Evolutionary conservation across 345 rosid species (phyloP).

Genomic region (Dipteronia dyeriana): DNA sequence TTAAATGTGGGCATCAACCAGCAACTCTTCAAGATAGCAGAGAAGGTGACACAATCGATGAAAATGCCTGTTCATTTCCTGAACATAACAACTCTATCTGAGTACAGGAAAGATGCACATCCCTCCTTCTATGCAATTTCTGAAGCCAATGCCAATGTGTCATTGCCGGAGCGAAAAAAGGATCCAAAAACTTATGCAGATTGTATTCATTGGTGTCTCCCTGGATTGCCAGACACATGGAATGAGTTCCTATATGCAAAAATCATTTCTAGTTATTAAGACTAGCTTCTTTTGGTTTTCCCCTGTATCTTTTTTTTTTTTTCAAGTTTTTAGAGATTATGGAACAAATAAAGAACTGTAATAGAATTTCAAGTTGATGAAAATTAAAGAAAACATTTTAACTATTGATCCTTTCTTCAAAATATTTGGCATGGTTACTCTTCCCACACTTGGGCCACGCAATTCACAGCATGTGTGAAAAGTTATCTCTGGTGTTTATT

Average conservation of each 20-base stretch:
- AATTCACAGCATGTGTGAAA: too few relatives aligned
- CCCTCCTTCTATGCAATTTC: slow-evolving; percentile 76
- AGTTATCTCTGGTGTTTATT: too few relatives aligned
- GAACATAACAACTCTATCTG: slow-evolving; percentile 75
- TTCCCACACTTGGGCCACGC: not conserved
- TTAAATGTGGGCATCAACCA: slow-evolving; percentile 78
- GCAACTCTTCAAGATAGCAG: slow-evolving; percentile 47
- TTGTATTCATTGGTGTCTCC: slow-evolving; percentile 98
- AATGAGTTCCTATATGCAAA: slow-evolving; percentile 55
- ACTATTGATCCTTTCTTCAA: too few relatives aligned
- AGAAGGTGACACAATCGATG: slow-evolving; percentile 51
- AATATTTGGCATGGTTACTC: too few relatives aligned
- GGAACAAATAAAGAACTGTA: not conserved
- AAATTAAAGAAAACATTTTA: too few relatives aligned
- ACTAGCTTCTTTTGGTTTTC: not conserved
- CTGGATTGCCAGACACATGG: slow-evolving; percentile 94
- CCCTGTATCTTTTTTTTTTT: too few relatives aligned
- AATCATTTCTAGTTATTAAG: slow-evolving; percentile 25
- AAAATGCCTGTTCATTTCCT: slow-evolving; percentile 63
- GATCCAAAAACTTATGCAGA: slow-evolving; percentile 80
- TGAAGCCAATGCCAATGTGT: slow-evolving; percentile 58
- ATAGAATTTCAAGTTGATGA: too few relatives aligned
- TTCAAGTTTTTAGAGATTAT: too few relatives aligned
- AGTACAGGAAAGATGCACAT: slow-evolving; percentile 89
- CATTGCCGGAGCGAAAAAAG: slow-evolving; percentile 49